phyloP scores from a whole-genome alignment of 306 rosid genomes.

The Medicago lupulina region DNA sequence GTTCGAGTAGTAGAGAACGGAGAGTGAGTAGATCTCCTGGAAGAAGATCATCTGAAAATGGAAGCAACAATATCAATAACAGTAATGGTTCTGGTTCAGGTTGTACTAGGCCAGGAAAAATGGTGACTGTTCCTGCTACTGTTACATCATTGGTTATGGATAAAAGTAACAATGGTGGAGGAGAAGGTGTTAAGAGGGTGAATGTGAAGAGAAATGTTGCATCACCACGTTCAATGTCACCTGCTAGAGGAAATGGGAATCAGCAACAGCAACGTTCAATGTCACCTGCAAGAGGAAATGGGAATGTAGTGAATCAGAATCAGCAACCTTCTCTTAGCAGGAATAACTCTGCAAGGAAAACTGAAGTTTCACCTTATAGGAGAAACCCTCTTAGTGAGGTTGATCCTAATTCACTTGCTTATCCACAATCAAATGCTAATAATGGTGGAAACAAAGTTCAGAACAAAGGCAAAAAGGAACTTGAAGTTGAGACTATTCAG shows the following conservation, averaged over 20 bases:
- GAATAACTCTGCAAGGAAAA: conserved; percentile 79
- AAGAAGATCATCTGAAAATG: conserved; percentile 67
- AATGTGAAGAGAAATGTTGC: conserved; percentile 78
- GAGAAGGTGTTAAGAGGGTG: conserved; percentile 64
- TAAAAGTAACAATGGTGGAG: conserved; percentile 70
- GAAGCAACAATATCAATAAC: conserved; percentile 23
- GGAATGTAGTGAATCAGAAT: conserved; percentile 16
- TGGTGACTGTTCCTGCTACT: conserved; percentile 97
- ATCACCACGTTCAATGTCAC: conserved; percentile 68
- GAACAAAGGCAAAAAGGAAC: conserved; percentile 57
- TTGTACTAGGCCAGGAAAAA: conserved; percentile 70
- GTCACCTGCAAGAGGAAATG: too few species aligned
- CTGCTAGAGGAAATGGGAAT: conserved; percentile 45
- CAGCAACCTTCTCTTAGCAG: conserved; percentile 81
- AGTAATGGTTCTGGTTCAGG: background rate
- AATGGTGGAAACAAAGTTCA: conserved; percentile 51
- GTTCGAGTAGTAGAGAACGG: conserved; percentile 82
- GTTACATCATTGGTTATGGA: conserved; percentile 80
- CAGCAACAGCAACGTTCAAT: conserved; percentile 29
- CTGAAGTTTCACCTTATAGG: conserved; percentile 87
- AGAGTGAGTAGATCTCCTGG: conserved; percentile 91
- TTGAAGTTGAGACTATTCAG: conserved; percentile 60
- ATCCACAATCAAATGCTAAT: conserved; percentile 58
- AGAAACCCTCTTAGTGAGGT: conserved; percentile 86
- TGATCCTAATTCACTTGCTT: conserved; percentile 70